These are phyloP conservation scores for Carex arenaria DNA, from an alignment of 202 grass and related monocot species.

Conservation along the genomic window DNA sequence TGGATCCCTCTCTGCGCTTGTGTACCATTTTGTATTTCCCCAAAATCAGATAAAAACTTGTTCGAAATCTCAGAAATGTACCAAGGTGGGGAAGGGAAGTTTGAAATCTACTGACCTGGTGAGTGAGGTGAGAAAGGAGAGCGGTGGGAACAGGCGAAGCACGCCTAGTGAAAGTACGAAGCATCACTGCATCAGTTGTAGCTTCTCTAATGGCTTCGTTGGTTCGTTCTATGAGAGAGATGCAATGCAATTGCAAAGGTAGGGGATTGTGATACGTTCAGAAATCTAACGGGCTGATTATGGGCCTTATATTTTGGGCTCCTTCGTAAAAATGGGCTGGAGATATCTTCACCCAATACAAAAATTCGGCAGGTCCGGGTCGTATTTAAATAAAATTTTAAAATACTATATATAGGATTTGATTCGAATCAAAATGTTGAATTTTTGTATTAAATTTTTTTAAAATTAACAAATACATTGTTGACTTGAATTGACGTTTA, in stretches of 20 bases:
- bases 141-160: neutral
- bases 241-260: neutral
- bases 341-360: neutral
- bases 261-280: neutral
- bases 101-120: neutral
- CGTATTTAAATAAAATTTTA: no score
- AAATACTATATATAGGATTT: no score
- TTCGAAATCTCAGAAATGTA: neutral
- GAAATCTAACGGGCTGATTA: neutral
- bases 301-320: neutral
- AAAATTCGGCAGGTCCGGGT: no score
- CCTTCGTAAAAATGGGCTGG: neutral
- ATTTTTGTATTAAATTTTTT: no score
- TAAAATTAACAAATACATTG: no score
- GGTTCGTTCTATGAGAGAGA: neutral
- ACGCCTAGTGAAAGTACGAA: neutral
- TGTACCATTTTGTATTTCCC: neutral
- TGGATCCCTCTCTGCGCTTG: conserved; percentile 62
- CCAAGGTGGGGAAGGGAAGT: no score
- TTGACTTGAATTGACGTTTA: no score
- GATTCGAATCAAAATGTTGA: no score
- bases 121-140: neutral
- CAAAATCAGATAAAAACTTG: neutral
- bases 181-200: conserved; percentile 3
- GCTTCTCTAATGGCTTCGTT: neutral